Evolutionary conservation across 129 eudicot genomes (phyloP), one percentile per base, ranked within the genome.

Genomic region (Centrapalus pauciflorus): DNA sequence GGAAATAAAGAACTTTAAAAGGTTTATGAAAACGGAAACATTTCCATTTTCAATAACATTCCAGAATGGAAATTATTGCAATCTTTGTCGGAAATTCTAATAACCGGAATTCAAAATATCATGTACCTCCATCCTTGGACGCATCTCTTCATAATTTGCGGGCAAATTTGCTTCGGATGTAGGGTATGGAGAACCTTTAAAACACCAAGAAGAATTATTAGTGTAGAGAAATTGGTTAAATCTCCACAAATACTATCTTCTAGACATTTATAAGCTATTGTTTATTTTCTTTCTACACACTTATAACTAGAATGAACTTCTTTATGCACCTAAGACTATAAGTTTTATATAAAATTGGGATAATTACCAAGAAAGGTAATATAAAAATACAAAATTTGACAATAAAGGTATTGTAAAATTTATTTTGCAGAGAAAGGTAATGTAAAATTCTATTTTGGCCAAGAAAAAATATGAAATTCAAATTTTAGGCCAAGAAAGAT

Each of bases 41-140:
- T 24, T 37, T 37, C 34, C 13, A 14, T n/a, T 58, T 58, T n/a
- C 17, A 59, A 45, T 2, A 8, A 13, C 48, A 60, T 70, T 43
- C 24, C 48, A 13, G n/a, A 41, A 57, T 3, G 34, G 32, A 8
- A 23, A 21, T 16, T 33, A 27, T 32, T 2, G 29, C 26, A n/a
- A 41, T 38, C 55, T 70, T 10, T 13, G 13, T 16, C 0, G n/a
- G 7, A 55, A 26, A 29, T 50, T 24, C 1, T n/a, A 25, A 21
- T 2, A 35, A 24, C 16, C 34, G 13, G 21, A 37, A 49, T 13
- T 37, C 14, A 48, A 33, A 46, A 27, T 17, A 66, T 55, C 49
- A 6, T 46, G 20, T 82, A 78, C 95, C 80, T 71, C 77, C 4
- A 67, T 58, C 71, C 64, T 72, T 72, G 54, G 76, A 68, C 6